Percentiles rank a stretch among this genome's conserved stretches.
Conservation (phyloP, 1,139 yeast species). For the Protomyces inouyei region DNA sequence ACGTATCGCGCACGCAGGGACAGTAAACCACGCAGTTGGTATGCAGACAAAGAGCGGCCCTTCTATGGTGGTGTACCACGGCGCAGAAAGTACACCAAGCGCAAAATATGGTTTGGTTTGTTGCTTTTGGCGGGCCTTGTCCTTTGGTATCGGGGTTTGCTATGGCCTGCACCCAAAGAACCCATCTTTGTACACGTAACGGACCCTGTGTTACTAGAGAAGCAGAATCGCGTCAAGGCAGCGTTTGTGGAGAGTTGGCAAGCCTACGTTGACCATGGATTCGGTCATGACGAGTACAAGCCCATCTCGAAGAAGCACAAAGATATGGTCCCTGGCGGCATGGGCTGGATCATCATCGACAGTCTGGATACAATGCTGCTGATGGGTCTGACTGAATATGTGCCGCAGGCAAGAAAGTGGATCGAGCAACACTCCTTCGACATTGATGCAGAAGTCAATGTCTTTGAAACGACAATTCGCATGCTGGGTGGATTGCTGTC, state of each 20-base stretch:
- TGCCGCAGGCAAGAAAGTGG: slow-evolving; percentile 67
- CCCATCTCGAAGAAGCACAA: slow-evolving; percentile 60
- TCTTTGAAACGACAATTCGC: slow-evolving; percentile 88
- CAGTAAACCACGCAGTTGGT: slow-evolving; percentile 13
- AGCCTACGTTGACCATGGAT: slow-evolving; percentile 69
- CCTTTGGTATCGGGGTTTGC: neutral
- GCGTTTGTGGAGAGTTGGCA: slow-evolving; percentile 69
- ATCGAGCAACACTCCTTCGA: slow-evolving; percentile 57
- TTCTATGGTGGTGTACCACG: slow-evolving; percentile 24
- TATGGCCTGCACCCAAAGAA: neutral
- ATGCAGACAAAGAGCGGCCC: slow-evolving; percentile 17
- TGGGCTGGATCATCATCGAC: slow-evolving; percentile 95
- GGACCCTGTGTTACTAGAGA: neutral
- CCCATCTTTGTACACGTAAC: neutral
- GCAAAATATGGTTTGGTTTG: neutral
- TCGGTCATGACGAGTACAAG: slow-evolving; percentile 71
- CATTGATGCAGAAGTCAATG: slow-evolving; percentile 70
- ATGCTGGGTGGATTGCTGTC: slow-evolving; percentile 90
- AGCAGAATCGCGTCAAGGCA: slow-evolving; percentile 4
- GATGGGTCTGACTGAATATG: slow-evolving; percentile 69
- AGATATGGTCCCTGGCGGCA: slow-evolving; percentile 67
- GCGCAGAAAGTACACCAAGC: neutral
- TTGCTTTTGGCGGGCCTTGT: neutral
- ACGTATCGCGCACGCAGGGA: slow-evolving; percentile 19
- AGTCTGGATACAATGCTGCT: slow-evolving; percentile 75